phyloP scores from a whole-genome alignment of 2,329 filamentous ascomycete genomes.

The Elsinoe necatrix region DNA sequence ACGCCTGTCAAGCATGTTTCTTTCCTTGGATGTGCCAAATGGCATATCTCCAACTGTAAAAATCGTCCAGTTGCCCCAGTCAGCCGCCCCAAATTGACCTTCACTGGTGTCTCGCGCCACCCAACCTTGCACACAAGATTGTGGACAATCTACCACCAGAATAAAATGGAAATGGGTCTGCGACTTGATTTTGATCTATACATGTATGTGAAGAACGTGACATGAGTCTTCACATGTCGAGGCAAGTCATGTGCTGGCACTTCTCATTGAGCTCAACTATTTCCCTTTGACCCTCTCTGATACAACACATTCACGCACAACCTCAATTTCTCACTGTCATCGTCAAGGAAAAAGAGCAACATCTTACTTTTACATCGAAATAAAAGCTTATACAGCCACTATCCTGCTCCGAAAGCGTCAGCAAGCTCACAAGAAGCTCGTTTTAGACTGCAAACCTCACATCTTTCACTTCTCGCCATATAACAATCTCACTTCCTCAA shows the following conservation, averaged over 20 bases:
- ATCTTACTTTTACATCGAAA: neutral
- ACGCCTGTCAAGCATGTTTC: neutral
- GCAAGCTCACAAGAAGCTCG: neutral
- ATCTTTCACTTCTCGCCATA: neutral
- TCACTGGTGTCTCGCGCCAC: neutral
- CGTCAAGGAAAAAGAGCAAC: no score
- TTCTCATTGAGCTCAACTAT: neutral
- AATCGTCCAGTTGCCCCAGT: neutral
- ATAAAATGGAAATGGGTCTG: neutral
- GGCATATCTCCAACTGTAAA: no score
- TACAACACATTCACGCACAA: neutral
- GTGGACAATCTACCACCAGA: neutral
- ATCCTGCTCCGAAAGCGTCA: neutral
- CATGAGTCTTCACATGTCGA: constrained; percentile 2
- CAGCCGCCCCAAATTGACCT: neutral
- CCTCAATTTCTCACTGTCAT: neutral
- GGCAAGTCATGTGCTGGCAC: constrained; percentile 2
- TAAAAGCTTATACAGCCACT: neutral
- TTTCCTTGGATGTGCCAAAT: no score
- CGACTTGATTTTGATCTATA: neutral
- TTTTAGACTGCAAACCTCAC: neutral
- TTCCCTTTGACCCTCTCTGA: neutral
- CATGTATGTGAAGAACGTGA: neutral
- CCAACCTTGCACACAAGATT: neutral
- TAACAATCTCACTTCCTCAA: neutral